phyloP scores from a whole-genome alignment of 148 eudicot species.

The Rheum nobile region DNA sequence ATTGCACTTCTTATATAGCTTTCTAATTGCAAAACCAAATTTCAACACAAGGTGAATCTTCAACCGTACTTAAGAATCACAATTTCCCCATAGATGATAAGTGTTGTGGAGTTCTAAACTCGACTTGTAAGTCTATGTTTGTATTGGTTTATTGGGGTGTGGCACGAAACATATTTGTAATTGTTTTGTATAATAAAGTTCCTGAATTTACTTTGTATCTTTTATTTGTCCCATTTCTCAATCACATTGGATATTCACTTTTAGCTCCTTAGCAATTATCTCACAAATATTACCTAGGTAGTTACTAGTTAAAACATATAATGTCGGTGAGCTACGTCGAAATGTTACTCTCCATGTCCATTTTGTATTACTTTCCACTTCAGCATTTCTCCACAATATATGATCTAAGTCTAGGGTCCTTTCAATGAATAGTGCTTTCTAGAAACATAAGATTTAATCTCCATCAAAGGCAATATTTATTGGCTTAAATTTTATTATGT shows the following conservation, averaged over 20 bases:
- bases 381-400: too few species aligned
- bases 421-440: background rate
- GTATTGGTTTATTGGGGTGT: background rate
- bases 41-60: background rate
- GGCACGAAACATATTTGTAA: background rate
- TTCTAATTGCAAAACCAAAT: background rate
- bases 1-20: background rate
- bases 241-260: background rate
- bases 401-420: background rate
- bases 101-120: background rate
- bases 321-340: background rate
- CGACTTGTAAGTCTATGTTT: background rate
- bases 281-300: background rate
- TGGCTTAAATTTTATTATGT: background rate
- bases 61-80: background rate
- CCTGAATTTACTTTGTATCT: background rate
- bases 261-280: background rate
- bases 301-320: background rate
- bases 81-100: background rate
- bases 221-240: background rate
- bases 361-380: background rate
- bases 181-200: background rate
- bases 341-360: background rate
- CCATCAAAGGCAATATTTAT: background rate
- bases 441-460: background rate